Evolutionary conservation across 2,329 filamentous ascomycete genomes (phyloP).

Genomic region (Lachnum nothofagi): DNA sequence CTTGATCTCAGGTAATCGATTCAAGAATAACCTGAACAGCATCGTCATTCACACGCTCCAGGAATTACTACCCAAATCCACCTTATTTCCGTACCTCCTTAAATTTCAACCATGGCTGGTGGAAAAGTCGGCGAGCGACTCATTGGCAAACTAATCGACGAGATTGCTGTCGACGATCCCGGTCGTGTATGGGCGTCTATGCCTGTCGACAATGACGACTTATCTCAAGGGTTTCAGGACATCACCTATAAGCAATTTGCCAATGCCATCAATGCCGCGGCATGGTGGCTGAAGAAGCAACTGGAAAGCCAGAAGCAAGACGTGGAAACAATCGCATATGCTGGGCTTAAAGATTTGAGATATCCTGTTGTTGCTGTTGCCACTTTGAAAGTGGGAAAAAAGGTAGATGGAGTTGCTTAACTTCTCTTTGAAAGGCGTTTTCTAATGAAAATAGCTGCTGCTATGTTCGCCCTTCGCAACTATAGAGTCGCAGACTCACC

Average conservation of each 20-base stretch:
- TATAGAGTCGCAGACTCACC: neutral
- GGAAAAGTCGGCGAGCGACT: neutral
- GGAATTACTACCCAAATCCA: no score
- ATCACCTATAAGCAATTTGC: neutral
- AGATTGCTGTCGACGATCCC: neutral
- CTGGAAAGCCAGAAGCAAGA: neutral
- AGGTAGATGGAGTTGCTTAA: neutral
- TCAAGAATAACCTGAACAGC: no score
- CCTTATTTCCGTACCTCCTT: no score
- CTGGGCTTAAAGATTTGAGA: constrained; percentile 1
- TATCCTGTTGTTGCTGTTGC: constrained; percentile 4
- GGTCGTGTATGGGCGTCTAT: neutral
- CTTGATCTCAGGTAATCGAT: no score
- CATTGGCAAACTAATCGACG: neutral
- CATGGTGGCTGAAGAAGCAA: neutral
- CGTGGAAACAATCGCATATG: constrained; percentile 1
- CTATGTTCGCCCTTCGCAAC: neutral
- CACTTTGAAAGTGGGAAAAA: neutral
- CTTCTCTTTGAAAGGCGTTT: neutral
- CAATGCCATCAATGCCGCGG: neutral
- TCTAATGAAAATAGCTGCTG: neutral
- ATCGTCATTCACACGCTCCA: no score
- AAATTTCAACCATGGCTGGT: neutral
- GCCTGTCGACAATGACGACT: neutral
- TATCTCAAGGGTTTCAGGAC: neutral